These are phyloP conservation scores for Solanum bulbocastanum DNA, from an alignment of 257 asterid genomes.

Conservation along the genomic window DNA sequence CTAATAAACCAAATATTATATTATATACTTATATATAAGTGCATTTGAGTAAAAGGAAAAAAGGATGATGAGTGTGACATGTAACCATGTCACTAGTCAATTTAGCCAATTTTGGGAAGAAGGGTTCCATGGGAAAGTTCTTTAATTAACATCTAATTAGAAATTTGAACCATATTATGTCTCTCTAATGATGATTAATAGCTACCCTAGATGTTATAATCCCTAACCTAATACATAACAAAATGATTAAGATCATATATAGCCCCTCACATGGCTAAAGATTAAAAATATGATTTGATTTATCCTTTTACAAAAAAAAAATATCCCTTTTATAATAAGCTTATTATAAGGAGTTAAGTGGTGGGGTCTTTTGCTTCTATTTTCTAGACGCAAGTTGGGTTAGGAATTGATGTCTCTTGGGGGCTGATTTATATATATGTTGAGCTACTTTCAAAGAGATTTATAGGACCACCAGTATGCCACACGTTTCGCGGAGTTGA, in stretches of 20 bases:
- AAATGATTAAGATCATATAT: constrained; percentile 16
- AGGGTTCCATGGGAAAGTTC: neutral
- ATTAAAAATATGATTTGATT: constrained; percentile 1
- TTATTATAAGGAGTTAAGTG: constrained; percentile 16
- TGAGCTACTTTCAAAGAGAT: constrained; percentile 6
- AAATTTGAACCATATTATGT: constrained; percentile 1
- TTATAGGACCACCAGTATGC: constrained; percentile 15
- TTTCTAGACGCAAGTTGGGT: constrained; percentile 38
- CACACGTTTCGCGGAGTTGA: neutral
- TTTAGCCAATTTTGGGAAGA: neutral
- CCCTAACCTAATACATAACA: constrained; percentile 5
- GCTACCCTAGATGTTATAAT: neutral
- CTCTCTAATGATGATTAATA: constrained; percentile 17
- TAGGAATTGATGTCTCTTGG: constrained; percentile 15
- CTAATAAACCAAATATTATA: neutral
- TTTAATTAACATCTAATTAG: neutral
- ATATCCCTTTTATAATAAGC: neutral
- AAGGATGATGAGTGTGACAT: neutral
- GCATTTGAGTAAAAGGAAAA: neutral
- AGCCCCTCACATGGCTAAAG: constrained; percentile 44
- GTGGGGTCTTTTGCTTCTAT: constrained; percentile 33
- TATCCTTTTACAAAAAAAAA: neutral
- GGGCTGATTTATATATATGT: constrained; percentile 2
- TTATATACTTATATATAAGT: neutral
- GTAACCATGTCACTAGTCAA: neutral